Evolutionary conservation across 1,284 basidiomycete species (phyloP), one percentile per base, ranked within the genome.

Genomic region (Prillingera fragicola): DNA sequence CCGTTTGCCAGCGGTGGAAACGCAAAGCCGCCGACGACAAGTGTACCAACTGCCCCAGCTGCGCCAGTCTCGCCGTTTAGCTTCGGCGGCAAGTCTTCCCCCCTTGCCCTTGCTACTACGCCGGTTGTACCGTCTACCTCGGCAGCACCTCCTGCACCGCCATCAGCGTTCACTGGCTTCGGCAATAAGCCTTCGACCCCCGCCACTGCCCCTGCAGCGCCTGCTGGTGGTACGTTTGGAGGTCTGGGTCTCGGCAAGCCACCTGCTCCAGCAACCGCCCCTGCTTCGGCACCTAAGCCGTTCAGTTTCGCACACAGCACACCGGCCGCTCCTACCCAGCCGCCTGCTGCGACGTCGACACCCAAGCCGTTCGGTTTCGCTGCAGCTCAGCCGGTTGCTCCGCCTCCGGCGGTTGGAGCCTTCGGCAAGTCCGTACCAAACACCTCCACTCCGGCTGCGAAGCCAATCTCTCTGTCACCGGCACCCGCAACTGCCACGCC

Each of bases 391-490:
- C 22, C 29, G 24, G 18, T 33, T 14, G n/a, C 17, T 22, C 22
- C 15, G 14, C 32, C 26, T 41, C 17, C 12, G 31, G 1, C 42
- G 38, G 24, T 46, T 42, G 14, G 43, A 37, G 28, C 33, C 32
- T 3, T 40, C 43, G 2, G 13, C 5, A 5, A 44, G 9, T 21
- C 41, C 15, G 17, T 35, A 8, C 22, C 28, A 13, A n/a, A 28
- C 26, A 28, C 26, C 26, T 27, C 29, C 18, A 28, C n/a, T 13
- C 27, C 14, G 12, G n/a, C 40, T 18, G 10, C 38, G 8, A 33
- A 21, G 9, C 7, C 61, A 9, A 56, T 59, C n/a, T 57, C 56
- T 22, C 33, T 58, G 21, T 33, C 52, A 12, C 51, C 56, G 8
- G 34, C 44, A 15, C 17, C 33, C n/a, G 36, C 29, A 9, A 27